A percentile compares a stretch with the other conserved stretches of the same genome.
These are phyloP conservation scores for Saturnispora dispora DNA, from an alignment of 805 yeast genomes.

Conservation along the genomic window DNA sequence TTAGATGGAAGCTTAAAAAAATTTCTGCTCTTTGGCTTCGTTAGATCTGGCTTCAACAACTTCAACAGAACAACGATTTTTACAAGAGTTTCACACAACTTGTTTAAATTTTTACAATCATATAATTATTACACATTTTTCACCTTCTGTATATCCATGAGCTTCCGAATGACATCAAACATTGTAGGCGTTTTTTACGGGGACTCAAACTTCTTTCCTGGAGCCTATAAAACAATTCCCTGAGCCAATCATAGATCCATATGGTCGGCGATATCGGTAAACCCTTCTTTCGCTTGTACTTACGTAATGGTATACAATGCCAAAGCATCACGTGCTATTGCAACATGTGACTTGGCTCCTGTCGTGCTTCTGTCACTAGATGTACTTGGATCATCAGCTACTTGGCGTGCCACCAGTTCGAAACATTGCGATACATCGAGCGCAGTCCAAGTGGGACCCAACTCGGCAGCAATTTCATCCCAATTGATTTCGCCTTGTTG, in stretches of 20 bases:
- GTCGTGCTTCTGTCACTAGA: not conserved
- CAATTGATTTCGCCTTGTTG: not conserved
- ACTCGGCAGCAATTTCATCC: not conserved
- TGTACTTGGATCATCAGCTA: not conserved
- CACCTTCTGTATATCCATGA: not conserved
- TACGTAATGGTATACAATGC: not conserved
- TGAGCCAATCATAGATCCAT: not conserved
- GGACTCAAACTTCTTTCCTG: not conserved
- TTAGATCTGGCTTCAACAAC: not conserved
- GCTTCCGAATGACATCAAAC: not conserved
- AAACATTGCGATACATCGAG: conserved; percentile 1
- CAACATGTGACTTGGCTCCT: not conserved
- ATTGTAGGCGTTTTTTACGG: not conserved
- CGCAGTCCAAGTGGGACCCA: not conserved
- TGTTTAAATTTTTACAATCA: not conserved
- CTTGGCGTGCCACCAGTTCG: conserved; percentile 1
- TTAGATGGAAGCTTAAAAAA: not conserved
- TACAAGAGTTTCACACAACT: not conserved
- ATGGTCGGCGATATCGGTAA: not conserved
- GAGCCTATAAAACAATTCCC: not conserved
- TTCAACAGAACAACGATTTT: not conserved
- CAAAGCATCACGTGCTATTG: not conserved
- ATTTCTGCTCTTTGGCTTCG: not conserved
- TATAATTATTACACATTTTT: not conserved
- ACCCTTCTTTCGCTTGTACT: not conserved